Base-by-base conservation (phyloP, 2,329 filamentous ascomycete species). In the Xylaria multiplex region DNA sequence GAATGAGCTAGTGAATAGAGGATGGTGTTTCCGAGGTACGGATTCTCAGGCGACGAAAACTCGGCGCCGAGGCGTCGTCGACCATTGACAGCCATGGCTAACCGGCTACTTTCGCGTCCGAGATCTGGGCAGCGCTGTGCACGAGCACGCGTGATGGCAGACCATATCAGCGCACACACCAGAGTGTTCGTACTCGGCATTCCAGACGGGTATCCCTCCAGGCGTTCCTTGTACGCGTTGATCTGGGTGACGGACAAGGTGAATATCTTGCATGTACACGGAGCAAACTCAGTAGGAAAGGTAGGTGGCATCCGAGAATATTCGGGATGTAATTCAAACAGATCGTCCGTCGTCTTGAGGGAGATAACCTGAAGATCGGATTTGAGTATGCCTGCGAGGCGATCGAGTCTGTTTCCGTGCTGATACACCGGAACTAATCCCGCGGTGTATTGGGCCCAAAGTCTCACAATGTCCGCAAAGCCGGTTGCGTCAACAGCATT, bases 111-210 rank as follows among this genome's bases (percentile, higher is more conserved):
- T 37, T 46, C 55, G 16, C 22, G 42, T 14, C 1, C 24, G 24
- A 35, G 27, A 22, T 7, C 30, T 4, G 42, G 24, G 2, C 6
- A 16, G 16, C 55, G 27, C 42, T 19, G 43, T 16, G 7, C 19
- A 24, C 55, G 55, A 35, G 55, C 55, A 13, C 42, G 55, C n/a
- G 55, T 48, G 55, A 58, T 58, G 3, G 27, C 27, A 22, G 55
- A 48, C 55, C 42, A 58, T 24, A 58, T 30, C 3, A 58, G n/a
- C 6, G 43, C 55, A 24, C 55, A 58, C 6, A 58, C 55, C 2
- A 58, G 16, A 3, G 55, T 37, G 30, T 58, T 48, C 2, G 55
- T 58, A 42, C 55, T 58, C 11, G 6, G 27, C 5, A 24, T 13
- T 1, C 16, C 42, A 11, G 55, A 48, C 6, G 24, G 1, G 16